Base-by-base conservation (phyloP, 2,329 filamentous ascomycete species). In the Aureobasidium sp. region DNA sequence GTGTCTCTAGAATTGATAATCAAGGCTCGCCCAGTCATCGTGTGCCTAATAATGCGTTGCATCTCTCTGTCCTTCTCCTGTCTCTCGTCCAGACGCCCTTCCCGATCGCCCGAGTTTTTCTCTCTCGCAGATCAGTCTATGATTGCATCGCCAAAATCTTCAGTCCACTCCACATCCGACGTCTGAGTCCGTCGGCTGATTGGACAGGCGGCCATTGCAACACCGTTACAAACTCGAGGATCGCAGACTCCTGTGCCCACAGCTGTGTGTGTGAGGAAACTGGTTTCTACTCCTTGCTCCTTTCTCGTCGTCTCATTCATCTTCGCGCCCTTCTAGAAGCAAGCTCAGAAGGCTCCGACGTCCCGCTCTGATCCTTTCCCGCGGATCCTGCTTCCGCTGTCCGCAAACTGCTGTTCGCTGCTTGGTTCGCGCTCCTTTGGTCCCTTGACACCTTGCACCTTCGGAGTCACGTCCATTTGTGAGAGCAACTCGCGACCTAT, bases 201-300 rank as follows among this genome's bases (percentile, higher is more conserved):
- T 50, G 47, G 47, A 50, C 47, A 16, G 24, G n/a, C n/a, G 17
- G 30, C 21, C 7, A 17, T 37, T 37, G 21, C 35, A 50, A 49
- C 45, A 39, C 45, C 45, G 45, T 49, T 49, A 40, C 35, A 39
- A 8, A 14, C 22, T 21, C 32, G 32, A 49, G 45, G 24, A 39
- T 39, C 47, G 24, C 47, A 50, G 39, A 50, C 47, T 50, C 47
- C 47, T 50, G 45, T 49, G 34, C 39, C 34, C 34, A 38, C 38
- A 16, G 3, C 17, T n/a, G n/a, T n/a, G 32, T 24, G 25, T 17
- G 16, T 37, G n/a, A 25, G 47, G 17, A 17, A 32, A 22, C 35
- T 32, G 21, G 3, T 35, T 19, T 50, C 35, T 35, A 5, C 35
- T 19, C 11, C 17, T 24, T 50, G 35, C 41, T n/a, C n/a, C n/a